These are phyloP conservation scores for Rhizophagus clarus DNA, from an alignment of 192 early-diverging fungal genomes.

Conservation along the genomic window DNA sequence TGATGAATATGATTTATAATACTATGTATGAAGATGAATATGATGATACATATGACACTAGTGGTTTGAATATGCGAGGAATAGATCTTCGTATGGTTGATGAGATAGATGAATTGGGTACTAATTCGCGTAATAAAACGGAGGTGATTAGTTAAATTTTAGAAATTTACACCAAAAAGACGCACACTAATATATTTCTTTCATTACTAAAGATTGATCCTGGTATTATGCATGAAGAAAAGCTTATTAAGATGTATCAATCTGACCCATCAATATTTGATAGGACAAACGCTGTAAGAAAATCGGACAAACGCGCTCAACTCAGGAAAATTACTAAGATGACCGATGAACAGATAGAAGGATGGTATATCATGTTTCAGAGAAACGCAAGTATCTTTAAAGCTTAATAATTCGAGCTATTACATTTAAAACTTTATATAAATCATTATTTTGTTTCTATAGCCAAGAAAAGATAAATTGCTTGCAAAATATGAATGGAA, in stretches of 20 bases:
- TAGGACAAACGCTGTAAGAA: conserved; percentile 57
- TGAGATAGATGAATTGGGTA: conserved; percentile 52
- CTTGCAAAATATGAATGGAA: conserved; percentile 62
- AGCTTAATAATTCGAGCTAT: neutral
- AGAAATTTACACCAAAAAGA: neutral
- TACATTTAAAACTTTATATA: neutral
- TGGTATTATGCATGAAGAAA: conserved; percentile 60
- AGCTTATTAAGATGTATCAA: conserved; percentile 61
- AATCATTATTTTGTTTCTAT: conserved; percentile 4
- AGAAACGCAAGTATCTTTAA: conserved; percentile 67
- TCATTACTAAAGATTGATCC: conserved; percentile 48
- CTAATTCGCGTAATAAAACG: conserved; percentile 6
- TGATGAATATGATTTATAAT: conserved; percentile 51
- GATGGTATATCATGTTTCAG: conserved; percentile 88
- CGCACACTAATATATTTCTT: neutral
- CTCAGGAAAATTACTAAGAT: conserved; percentile 70
- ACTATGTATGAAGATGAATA: conserved; percentile 82
- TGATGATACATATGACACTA: conserved; percentile 90
- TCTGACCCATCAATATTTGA: conserved; percentile 68
- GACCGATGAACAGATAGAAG: conserved; percentile 91
- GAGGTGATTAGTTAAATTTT: neutral
- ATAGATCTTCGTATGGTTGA: conserved; percentile 59
- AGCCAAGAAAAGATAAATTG: conserved; percentile 68
- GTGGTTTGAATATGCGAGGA: conserved; percentile 59
- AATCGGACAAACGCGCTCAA: conserved; percentile 56